phyloP scores from a whole-genome alignment of 352 stramenopile genomes.

The Phytophthora pseudosyringae region DNA sequence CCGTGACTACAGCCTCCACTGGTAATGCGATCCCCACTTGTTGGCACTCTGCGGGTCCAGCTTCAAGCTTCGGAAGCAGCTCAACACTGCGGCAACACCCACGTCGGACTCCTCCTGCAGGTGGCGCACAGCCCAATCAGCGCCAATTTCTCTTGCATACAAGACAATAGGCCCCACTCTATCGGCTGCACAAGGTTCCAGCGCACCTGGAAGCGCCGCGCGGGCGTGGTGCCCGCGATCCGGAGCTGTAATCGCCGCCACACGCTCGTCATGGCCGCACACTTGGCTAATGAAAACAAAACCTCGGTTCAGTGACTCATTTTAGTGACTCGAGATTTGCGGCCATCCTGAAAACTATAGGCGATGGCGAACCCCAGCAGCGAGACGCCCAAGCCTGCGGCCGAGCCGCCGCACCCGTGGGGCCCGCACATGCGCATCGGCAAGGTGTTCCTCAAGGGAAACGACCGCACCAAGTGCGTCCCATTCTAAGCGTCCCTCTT shows the following conservation, averaged over 20 bases:
- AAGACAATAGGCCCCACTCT: neutral
- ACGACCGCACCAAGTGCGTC: slow-evolving; percentile 85
- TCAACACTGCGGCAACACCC: slow-evolving; percentile 79
- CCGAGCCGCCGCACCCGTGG: slow-evolving; percentile 66
- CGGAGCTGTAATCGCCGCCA: slow-evolving; percentile 82
- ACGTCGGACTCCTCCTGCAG: slow-evolving; percentile 83
- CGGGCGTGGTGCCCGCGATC: slow-evolving; percentile 78
- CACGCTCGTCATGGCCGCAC: slow-evolving; percentile 60
- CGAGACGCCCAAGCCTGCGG: slow-evolving; percentile 28
- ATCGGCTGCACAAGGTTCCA: neutral
- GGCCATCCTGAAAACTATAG: neutral
- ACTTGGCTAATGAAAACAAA: neutral
- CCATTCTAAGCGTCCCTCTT: slow-evolving; percentile 1
- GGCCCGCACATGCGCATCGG: slow-evolving; percentile 81
- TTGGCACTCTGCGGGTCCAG: slow-evolving; percentile 51
- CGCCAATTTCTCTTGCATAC: neutral
- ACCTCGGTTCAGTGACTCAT: slow-evolving; percentile 8
- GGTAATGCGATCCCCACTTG: slow-evolving; percentile 35
- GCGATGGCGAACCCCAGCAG: slow-evolving; percentile 36
- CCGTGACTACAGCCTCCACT: neutral
- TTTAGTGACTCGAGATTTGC: slow-evolving; percentile 23
- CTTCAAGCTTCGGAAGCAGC: slow-evolving; percentile 76
- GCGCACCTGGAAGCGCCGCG: slow-evolving; percentile 78
- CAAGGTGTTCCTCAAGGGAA: slow-evolving; percentile 90
- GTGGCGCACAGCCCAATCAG: slow-evolving; percentile 5